Percentiles rank a stretch among this genome's conserved stretches.
Conservation (phyloP, 2,329 filamentous ascomycete species). For the Fonsecaea nubica region DNA sequence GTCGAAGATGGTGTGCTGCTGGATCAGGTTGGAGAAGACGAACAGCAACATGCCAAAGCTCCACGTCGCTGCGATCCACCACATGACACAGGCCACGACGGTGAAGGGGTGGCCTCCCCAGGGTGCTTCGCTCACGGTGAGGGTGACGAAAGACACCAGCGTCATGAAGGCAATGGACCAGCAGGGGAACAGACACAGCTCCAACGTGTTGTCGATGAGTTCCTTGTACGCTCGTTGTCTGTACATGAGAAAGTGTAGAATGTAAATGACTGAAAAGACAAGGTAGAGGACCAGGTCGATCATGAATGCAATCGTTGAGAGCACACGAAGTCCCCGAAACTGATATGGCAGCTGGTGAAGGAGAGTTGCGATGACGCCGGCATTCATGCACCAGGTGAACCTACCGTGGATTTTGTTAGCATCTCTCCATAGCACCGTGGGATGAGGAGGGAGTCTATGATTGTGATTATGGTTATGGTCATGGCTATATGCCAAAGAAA, state of each 20-base stretch:
- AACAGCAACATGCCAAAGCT: conserved; percentile 41
- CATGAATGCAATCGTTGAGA: conserved; percentile 50
- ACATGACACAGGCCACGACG: conserved; percentile 48
- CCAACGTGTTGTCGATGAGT: conserved; percentile 44
- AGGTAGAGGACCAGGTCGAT: conserved; percentile 47
- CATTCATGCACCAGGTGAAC: conserved; percentile 39
- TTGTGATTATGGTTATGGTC: no score
- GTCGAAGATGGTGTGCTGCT: conserved; percentile 47
- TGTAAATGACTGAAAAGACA: conserved; percentile 43
- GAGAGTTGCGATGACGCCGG: conserved; percentile 33
- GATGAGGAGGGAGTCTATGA: background rate
- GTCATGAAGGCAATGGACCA: conserved; percentile 47
- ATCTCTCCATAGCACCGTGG: background rate
- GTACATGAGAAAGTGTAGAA: conserved; percentile 45
- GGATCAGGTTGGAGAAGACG: conserved; percentile 44
- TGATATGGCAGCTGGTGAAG: conserved; percentile 46
- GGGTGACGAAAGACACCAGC: conserved; percentile 42
- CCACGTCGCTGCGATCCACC: conserved; percentile 49
- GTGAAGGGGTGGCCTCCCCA: conserved; percentile 43
- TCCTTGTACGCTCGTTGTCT: conserved; percentile 43
- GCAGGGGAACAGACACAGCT: conserved; percentile 50
- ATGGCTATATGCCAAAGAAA: background rate
- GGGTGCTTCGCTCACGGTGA: conserved; percentile 63
- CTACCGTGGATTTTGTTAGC: conserved; percentile 16
- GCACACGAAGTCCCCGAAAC: conserved; percentile 47